phyloP scores from a whole-genome alignment of 2,329 filamentous ascomycete species.

The Colletotrichum gloeosporioides region DNA sequence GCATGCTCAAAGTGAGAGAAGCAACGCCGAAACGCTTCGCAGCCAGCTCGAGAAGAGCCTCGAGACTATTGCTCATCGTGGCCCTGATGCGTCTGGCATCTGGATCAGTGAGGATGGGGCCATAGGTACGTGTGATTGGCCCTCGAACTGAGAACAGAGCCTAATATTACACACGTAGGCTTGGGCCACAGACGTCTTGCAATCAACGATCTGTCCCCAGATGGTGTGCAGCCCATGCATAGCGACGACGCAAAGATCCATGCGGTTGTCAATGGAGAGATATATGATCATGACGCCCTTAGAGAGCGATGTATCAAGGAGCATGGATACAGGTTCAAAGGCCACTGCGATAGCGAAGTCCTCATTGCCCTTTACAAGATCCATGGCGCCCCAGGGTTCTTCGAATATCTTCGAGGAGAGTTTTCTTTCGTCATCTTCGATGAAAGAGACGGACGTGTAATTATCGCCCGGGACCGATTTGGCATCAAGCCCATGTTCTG shows the following conservation, averaged over 20 bases:
- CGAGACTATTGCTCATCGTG: conserved; percentile 31
- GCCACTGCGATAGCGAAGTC: conserved; percentile 56
- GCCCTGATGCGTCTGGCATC: conserved; percentile 32
- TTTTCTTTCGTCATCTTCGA: conserved; percentile 60
- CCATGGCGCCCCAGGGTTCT: conserved; percentile 42
- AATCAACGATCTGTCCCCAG: conserved; percentile 55
- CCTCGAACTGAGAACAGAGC: background rate
- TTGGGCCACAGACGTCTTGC: conserved; percentile 56
- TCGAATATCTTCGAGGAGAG: conserved; percentile 55
- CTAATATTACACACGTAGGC: conserved; percentile 4
- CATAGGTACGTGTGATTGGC: background rate
- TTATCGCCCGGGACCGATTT: conserved; percentile 58
- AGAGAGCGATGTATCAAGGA: conserved; percentile 37
- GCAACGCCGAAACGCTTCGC: background rate
- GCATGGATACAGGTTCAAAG: conserved; percentile 47
- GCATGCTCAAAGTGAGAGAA: background rate
- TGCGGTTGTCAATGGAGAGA: conserved; percentile 63
- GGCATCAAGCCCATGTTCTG: conserved; percentile 65
- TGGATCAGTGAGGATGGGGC: conserved; percentile 26
- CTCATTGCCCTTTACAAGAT: conserved; percentile 57
- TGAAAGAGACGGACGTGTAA: conserved; percentile 36
- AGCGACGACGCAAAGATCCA: conserved; percentile 43
- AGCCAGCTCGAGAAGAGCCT: background rate
- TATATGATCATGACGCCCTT: conserved; percentile 58
- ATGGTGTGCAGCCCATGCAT: conserved; percentile 52